Evolutionary conservation across 148 eudicot species (phyloP).

Genomic region (Bassia scoparia): DNA sequence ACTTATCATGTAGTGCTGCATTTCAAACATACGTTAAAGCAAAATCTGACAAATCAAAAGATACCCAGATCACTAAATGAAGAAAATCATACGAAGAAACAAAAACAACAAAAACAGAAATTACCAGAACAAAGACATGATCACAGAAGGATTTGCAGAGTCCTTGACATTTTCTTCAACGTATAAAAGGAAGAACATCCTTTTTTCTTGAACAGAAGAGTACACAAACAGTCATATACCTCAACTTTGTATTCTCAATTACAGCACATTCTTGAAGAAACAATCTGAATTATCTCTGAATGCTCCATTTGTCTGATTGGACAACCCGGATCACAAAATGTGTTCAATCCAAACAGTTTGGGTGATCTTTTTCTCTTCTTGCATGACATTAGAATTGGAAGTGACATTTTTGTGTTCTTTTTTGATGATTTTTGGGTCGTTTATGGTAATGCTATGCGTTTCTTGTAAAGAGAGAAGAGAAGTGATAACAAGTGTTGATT

Average conservation of each 20-base stretch:
- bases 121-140: slow-evolving; percentile 75
- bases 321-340: slow-evolving; percentile 33
- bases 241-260: slow-evolving; percentile 32
- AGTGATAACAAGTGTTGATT: not conserved
- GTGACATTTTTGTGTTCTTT: slow-evolving; percentile 28
- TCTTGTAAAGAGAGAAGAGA: not conserved
- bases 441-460: not conserved
- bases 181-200: slow-evolving; percentile 50
- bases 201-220: slow-evolving; percentile 30
- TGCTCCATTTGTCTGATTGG: slow-evolving; percentile 28
- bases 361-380: slow-evolving; percentile 38
- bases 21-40: not conserved
- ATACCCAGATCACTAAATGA: slow-evolving; percentile 10
- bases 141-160: slow-evolving; percentile 52
- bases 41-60: slow-evolving; percentile 6
- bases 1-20: not conserved
- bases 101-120: not conserved
- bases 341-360: slow-evolving; percentile 31
- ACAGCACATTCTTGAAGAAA: slow-evolving; percentile 50
- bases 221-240: slow-evolving; percentile 49
- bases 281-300: slow-evolving; percentile 54
- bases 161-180: slow-evolving; percentile 43
- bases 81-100: not conserved
- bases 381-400: slow-evolving; percentile 30
- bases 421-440: not conserved